Evolutionary conservation across 164 flowering plant species (phyloP), one percentile per base, ranked within the genome.

Genomic region (Vitis riparia): DNA sequence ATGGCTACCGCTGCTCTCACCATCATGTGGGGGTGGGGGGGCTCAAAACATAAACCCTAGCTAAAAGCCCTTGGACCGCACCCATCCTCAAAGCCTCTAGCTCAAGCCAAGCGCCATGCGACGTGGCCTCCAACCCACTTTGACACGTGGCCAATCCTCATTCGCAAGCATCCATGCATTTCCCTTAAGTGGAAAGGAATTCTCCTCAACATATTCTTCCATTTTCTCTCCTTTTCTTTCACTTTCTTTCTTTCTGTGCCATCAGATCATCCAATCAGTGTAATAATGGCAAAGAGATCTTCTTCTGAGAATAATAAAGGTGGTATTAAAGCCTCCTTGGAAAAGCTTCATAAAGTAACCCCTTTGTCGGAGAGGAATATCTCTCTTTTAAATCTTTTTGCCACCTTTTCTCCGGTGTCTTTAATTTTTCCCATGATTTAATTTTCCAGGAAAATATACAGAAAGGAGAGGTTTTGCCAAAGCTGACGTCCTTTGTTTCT

Each of bases 1-100:
- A 68, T 48, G 15, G 17, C 73, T 66, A 70, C 67, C 73, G 73
- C 67, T 70, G 61, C 52, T 55, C 73, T 70, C 73, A 19, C 67
- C 67, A 53, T 70, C 73, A 55, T 9, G n/a, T n/a, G 44, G 44
- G 44, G 44, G 44, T 37, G 44, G 44, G 44, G 44, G 6, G 44
- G 44, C 44, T 37, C 44, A 37, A 37, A 3, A 32, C 6, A 32
- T 6, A 32, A 32, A 32, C 4, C 44, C 44, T 19, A 19, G 23
- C 44, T 47, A 11, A 5, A 16, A 29, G 47, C 16, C 58, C 13
- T 55, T 55, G 66, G 73, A 62, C 73, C 67, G 19, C 61, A 50
- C 32, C 65, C 30, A 48, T 23, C 11, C 15, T 44, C 17, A 30
- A 60, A 67, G 23, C 62, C 55, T 53, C 62, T 7, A 37, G 70